Evolutionary conservation across 1,284 basidiomycete genomes (phyloP), one percentile per base, ranked within the genome.

Genomic region (Heterobasidion annosum): DNA sequence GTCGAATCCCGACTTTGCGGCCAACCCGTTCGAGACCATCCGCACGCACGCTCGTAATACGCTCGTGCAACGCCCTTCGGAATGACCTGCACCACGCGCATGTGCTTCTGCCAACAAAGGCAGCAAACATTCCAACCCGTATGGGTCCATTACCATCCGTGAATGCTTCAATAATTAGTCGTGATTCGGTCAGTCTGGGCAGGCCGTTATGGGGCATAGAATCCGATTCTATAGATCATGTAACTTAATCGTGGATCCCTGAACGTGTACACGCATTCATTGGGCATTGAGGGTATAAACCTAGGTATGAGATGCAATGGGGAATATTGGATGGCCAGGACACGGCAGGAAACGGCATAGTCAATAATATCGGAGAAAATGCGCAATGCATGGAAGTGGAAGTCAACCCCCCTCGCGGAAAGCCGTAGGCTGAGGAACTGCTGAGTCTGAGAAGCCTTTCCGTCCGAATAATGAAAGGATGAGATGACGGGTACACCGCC

Each of bases 31-130:
- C 66, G 73, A 82, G 61, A 85, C 88, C 1, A 86, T 93, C 61
- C 82, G 88, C 3, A 84, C 78, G 10, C 91, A 93, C 66, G 88
- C 85, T 0, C 75, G 85, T 65, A 93, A 92, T 65, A 90, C 88
- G 0, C 73, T 91, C 8, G 61, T 88, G 46, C 80, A 79, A 58
- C 80, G 33, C 35, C 25, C 25, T 77, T 4, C 4, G 25, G 25
- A 4, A 25, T 25, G 25, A 25, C 25, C 25, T 25, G 25, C 25
- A 25, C 25, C 25, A 25, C 25, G 25, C 25, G 25, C 25, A 25
- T 25, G 25, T 25, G 25, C 25, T 25, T 25, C 25, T 25, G 25
- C 25, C 25, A 25, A 25, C 25, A 25, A 25, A 25, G 25, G 25
- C 25, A 25, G 25, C 25, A 25, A 25, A 25, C 25, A 25, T 25